These are phyloP conservation scores for Kappamyces sp. DNA, from an alignment of 192 early-diverging fungal species.

Conservation along the genomic window DNA sequence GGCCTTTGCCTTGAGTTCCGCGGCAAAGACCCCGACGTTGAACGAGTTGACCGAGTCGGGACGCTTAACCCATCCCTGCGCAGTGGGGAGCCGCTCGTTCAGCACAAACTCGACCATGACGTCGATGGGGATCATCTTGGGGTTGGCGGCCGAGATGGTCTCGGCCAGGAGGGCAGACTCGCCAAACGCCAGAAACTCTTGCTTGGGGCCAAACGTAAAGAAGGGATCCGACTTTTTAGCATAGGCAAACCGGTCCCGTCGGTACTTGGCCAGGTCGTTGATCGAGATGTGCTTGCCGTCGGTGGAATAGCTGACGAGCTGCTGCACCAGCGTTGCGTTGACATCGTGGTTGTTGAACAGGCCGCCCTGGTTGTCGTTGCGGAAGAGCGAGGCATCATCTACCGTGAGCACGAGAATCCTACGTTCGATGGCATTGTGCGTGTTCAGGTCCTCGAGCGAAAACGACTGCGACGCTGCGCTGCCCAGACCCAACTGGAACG, in stretches of 20 bases:
- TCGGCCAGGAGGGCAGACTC: conserved; percentile 13
- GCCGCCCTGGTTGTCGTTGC: conserved; percentile 12
- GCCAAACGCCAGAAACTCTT: conserved; percentile 17
- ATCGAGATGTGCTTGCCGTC: conserved; percentile 23
- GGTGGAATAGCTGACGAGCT: conserved; percentile 17
- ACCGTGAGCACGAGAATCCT: neutral
- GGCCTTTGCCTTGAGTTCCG: conserved; percentile 14
- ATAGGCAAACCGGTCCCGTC: conserved; percentile 23
- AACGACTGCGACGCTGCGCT: neutral
- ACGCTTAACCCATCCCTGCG: conserved; percentile 15
- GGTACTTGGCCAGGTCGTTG: conserved; percentile 22
- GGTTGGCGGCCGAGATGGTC: neutral
- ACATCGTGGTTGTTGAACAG: too few species aligned
- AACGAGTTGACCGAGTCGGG: neutral
- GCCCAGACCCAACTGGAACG: conserved; percentile 6
- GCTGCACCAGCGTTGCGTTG: conserved; percentile 14
- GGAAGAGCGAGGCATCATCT: conserved; percentile 31
- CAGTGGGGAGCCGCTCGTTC: conserved; percentile 18
- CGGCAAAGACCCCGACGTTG: conserved; percentile 2
- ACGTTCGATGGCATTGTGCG: neutral
- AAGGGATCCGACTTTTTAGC: conserved; percentile 23
- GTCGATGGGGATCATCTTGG: neutral
- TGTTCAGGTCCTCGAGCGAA: conserved; percentile 1
- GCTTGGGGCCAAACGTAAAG: conserved; percentile 19
- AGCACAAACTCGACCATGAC: conserved; percentile 3